These are phyloP conservation scores for Ottelia alismoides DNA, from an alignment of 106 monocot genomes.

Conservation along the genomic window DNA sequence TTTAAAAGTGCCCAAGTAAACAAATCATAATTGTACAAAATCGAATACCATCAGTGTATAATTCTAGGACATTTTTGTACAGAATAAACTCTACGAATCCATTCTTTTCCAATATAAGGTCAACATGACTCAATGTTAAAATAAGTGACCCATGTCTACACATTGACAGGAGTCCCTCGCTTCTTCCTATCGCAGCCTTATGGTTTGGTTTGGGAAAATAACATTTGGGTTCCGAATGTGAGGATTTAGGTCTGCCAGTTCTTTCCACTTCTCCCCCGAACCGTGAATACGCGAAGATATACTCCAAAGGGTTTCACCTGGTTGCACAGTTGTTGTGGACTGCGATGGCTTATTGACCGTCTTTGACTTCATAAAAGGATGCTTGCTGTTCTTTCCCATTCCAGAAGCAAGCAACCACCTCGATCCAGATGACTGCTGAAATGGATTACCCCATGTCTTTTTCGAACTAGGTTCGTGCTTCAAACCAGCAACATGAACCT, in stretches of 20 bases:
- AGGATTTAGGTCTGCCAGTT: constrained; percentile 31
- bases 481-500: constrained; percentile 89
- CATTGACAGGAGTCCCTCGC: too few species aligned
- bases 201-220: constrained; percentile 44
- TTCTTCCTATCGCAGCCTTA: constrained; percentile 20
- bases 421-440: constrained; percentile 73
- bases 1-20: too few species aligned
- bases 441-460: constrained; percentile 50
- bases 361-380: constrained; percentile 83
- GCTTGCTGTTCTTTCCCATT: constrained; percentile 91
- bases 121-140: too few species aligned
- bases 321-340: constrained; percentile 28
- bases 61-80: too few species aligned
- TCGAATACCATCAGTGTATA: too few species aligned
- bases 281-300: constrained; percentile 68
- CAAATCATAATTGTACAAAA: too few species aligned
- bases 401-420: constrained; percentile 91
- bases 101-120: too few species aligned
- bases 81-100: too few species aligned
- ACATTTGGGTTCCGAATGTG: constrained; percentile 80
- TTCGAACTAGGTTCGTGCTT: constrained; percentile 67
- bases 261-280: constrained; percentile 46
- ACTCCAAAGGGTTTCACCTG: constrained; percentile 94
- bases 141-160: too few species aligned
- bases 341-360: constrained; percentile 23